Evolutionary conservation across 495 filamentous ascomycete species (phyloP).

Genomic region (Penicillium cinerascens): DNA sequence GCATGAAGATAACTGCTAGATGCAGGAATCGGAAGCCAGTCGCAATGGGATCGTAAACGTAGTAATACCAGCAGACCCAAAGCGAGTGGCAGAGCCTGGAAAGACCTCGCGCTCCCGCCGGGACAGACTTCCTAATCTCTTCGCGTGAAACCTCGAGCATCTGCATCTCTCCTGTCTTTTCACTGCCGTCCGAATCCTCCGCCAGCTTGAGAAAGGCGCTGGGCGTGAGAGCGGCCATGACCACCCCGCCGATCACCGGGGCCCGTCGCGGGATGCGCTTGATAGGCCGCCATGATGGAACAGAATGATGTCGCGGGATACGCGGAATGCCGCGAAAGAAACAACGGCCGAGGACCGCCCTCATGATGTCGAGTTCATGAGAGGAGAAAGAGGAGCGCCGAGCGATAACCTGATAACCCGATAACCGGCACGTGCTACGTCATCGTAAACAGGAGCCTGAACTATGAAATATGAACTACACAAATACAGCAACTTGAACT

Average conservation of each 20-base stretch:
- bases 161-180: conserved; percentile 71
- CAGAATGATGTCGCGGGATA: conserved; percentile 15
- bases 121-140: conserved; percentile 66
- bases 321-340: conserved; percentile 40
- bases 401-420: conserved; percentile 4
- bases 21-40: conserved; percentile 85
- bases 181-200: conserved; percentile 58
- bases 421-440: conserved; percentile 25
- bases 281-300: conserved; percentile 26
- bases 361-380: conserved; percentile 42
- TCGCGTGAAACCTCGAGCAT: conserved; percentile 79
- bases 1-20: conserved; percentile 83
- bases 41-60: conserved; percentile 80
- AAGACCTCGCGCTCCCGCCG: conserved; percentile 56
- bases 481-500: no score
- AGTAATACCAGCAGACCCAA: conserved; percentile 62
- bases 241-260: conserved; percentile 32
- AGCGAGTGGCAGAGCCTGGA: conserved; percentile 50
- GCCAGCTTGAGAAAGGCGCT: conserved; percentile 70
- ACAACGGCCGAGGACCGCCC: conserved; percentile 53
- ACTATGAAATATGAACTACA: no score
- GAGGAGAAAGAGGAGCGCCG: conserved; percentile 7
- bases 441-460: conserved; percentile 11
- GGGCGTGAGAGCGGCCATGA: conserved; percentile 55
- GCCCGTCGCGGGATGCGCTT: conserved; percentile 26